Evolutionary conservation across 202 grass and related monocot genomes (phyloP).

Genomic region (Brachypodium distachyon): DNA sequence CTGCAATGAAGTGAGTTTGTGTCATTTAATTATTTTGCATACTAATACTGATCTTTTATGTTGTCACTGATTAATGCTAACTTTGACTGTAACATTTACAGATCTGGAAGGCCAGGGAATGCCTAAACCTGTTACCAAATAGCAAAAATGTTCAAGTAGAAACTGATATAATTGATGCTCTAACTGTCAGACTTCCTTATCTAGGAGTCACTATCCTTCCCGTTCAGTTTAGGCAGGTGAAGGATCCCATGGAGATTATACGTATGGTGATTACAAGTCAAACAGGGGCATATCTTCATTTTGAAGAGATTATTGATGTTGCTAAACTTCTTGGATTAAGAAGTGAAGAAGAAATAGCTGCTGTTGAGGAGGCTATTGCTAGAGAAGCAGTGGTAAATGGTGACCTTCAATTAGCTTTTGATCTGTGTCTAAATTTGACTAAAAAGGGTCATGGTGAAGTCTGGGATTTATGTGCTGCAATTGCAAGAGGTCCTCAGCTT

Average conservation of each 20-base stretch:
- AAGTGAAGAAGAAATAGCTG: slow-evolving; percentile 73
- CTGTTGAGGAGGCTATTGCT: slow-evolving; percentile 74
- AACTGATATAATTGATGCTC: slow-evolving; percentile 92
- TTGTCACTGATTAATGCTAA: slow-evolving; percentile 23
- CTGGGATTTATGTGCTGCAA: slow-evolving; percentile 91
- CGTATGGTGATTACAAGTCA: slow-evolving; percentile 69
- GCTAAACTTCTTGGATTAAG: slow-evolving; percentile 81
- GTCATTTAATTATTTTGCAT: slow-evolving; percentile 8
- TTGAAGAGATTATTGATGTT: slow-evolving; percentile 94
- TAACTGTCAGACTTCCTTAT: slow-evolving; percentile 89
- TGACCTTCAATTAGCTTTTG: slow-evolving; percentile 85
- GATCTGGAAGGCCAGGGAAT: slow-evolving; percentile 99
- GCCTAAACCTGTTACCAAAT: slow-evolving; percentile 75
- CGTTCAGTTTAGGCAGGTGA: slow-evolving; percentile 86
- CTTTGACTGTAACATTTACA: slow-evolving; percentile 40
- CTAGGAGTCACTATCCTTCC: slow-evolving; percentile 88
- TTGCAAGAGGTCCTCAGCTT: slow-evolving; percentile 74
- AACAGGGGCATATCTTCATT: slow-evolving; percentile 79
- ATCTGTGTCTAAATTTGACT: slow-evolving; percentile 74
- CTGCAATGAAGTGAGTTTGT: slow-evolving; percentile 78
- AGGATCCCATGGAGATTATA: slow-evolving; percentile 88
- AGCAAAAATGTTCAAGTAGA: slow-evolving; percentile 80
- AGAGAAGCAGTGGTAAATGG: slow-evolving; percentile 88
- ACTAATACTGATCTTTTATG: neutral
- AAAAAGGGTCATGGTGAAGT: slow-evolving; percentile 65